Percentiles rank a stretch among this genome's conserved stretches.
Evolutionary conservation across 2,329 filamentous ascomycete species (phyloP).

Genomic region (Chrysosphaeria jannelii): DNA sequence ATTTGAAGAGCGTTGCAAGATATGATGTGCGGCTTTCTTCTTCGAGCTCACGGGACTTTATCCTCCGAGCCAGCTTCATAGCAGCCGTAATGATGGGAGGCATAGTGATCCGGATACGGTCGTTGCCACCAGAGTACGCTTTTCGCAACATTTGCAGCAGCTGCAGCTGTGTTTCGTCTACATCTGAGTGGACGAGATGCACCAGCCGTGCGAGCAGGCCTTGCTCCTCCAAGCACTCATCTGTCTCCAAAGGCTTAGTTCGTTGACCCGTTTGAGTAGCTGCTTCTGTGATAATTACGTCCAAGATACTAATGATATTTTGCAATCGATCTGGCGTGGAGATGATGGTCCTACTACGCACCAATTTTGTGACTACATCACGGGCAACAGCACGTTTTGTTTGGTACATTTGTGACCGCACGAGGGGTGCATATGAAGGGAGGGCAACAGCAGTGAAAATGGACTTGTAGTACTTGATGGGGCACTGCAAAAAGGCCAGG

Average conservation of each 20-base stretch:
- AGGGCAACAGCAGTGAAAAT: constrained; percentile 89
- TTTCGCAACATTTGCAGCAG: constrained; percentile 69
- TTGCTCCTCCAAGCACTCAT: constrained; percentile 94
- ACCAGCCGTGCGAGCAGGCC: constrained; percentile 85
- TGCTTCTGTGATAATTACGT: constrained; percentile 81
- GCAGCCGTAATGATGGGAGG: constrained; percentile 73
- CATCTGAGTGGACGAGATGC: constrained; percentile 52
- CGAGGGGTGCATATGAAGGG: constrained; percentile 69
- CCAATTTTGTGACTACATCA: constrained; percentile 55
- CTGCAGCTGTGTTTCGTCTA: constrained; percentile 86
- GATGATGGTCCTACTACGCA: constrained; percentile 57
- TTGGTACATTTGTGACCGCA: constrained; percentile 75
- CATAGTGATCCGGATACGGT: constrained; percentile 85
- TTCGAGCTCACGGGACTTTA: constrained; percentile 73
- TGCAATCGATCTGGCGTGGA: constrained; percentile 53
- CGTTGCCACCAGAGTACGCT: constrained; percentile 71
- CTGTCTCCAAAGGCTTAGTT: constrained; percentile 46
- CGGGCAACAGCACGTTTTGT: constrained; percentile 75
- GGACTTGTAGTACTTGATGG: constrained; percentile 67
- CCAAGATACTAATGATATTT: constrained; percentile 63
- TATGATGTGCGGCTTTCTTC: constrained; percentile 32
- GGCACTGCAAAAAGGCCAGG: constrained; percentile 66
- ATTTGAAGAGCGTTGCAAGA: constrained; percentile 64
- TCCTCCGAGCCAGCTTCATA: constrained; percentile 62
- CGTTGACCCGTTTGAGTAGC: constrained; percentile 12